Evolutionary conservation across 2,329 filamentous ascomycete genomes (phyloP).

Genomic region (Botrytis byssoidea): DNA sequence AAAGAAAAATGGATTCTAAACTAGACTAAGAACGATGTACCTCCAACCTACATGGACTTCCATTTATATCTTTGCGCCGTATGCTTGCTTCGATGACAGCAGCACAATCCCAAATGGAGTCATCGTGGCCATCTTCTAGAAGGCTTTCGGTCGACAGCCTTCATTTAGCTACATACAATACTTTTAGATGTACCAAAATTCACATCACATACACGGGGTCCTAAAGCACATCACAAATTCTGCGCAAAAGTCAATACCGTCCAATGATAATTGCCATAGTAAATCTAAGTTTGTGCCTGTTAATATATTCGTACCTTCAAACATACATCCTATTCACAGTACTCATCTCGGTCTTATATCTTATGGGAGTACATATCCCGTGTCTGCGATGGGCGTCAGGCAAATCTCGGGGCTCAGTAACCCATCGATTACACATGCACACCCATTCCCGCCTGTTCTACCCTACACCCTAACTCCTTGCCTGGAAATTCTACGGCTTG

Average conservation of each 20-base stretch:
- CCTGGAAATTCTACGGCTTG: not conserved
- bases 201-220: not conserved
- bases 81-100: not conserved
- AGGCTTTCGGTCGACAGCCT: not conserved
- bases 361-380: slow-evolving; percentile 4
- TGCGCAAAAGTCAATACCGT: not conserved
- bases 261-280: not conserved
- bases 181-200: not conserved
- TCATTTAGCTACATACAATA: not conserved
- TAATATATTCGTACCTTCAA: slow-evolving; percentile 1
- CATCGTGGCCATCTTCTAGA: slow-evolving; percentile 9
- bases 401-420: slow-evolving; percentile 13
- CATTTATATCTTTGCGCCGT: slow-evolving; percentile 5
- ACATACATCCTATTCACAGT: not conserved
- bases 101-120: not conserved
- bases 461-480: not conserved
- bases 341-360: slow-evolving; percentile 5
- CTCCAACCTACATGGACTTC: slow-evolving; percentile 3
- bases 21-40: not conserved
- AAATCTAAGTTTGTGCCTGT: not conserved
- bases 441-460: not conserved
- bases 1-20: not conserved
- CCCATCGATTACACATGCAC: not conserved
- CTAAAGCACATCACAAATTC: not conserved
- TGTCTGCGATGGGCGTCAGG: slow-evolving; percentile 8